Evolutionary conservation across 345 rosid genomes (phyloP), one percentile per base, ranked within the genome.

Genomic region (Eutrema heterophyllum): DNA sequence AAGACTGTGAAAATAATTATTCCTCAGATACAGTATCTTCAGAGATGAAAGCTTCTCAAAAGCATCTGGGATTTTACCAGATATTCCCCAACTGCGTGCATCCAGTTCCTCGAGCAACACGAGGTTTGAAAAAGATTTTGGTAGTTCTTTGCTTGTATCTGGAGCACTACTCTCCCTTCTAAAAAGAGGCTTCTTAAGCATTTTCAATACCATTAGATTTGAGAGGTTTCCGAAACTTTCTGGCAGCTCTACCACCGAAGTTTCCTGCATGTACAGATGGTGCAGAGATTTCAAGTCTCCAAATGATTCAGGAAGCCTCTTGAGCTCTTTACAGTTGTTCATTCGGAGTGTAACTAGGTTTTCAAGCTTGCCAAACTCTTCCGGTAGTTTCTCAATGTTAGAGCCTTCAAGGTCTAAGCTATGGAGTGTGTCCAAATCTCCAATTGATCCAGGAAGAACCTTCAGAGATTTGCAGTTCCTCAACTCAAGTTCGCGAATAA

Each of bases 201-300:
- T 78, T 43, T 66, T 27, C 64, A 71, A 1, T 2, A 67, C 68
- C 63, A 2, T 72, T 58, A 78, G 8, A 0, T 78, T 66, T 57
- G 81, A 65, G 9, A 71, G 81, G 49, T 67, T 72, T 43, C 81
- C 81, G 2, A 78, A 71, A 49, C 56, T 77, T 35, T 66, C 68
- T 14, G 81, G 81, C 68, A 77, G 3, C 27, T 64, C 39, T 35
- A 0, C 9, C 3, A 71, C 73, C 55, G 2, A 35, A 15, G 73
- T 32, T 51, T 71, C 69, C 18, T 71, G 0, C 73, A 71, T 72
- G 58, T 0, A 4, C 13, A 78, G 43, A n/a, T 4, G 50, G 36
- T 24, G 24, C 33, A 78, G 77, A 43, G 81, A 71, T 27, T 65
- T 78, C 58, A 78, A 66, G 51, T 24, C 35, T 48, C 77, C 73